Percentiles rank a stretch among this genome's conserved stretches.
These are phyloP conservation scores for Colletotrichum tanaceti DNA, from an alignment of 2,329 filamentous ascomycete genomes.

Conservation along the genomic window DNA sequence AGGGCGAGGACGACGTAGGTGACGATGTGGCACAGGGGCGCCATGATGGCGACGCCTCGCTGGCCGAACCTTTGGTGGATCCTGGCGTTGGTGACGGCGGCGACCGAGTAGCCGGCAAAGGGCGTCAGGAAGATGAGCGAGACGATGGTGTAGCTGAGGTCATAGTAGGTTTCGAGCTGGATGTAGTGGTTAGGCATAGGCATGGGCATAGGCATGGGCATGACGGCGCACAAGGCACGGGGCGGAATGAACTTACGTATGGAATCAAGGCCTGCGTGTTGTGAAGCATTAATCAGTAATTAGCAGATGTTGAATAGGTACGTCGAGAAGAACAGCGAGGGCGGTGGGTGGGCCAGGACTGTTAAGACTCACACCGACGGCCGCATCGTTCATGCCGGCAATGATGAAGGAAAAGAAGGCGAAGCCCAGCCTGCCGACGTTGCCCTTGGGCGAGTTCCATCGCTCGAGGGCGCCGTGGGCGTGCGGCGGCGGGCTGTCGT, in stretches of 20 bases:
- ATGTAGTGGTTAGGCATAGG: constrained; percentile 6
- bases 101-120: constrained; percentile 70
- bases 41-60: constrained; percentile 73
- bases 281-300: too few species aligned
- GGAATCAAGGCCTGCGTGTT: constrained; percentile 52
- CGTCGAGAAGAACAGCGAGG: too few species aligned
- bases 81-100: constrained; percentile 69
- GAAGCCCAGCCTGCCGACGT: constrained; percentile 49
- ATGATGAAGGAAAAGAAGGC: constrained; percentile 70
- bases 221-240: too few species aligned
- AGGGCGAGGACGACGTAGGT: constrained; percentile 70
- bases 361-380: constrained; percentile 67
- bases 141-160: constrained; percentile 68
- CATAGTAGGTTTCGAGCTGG: constrained; percentile 71
- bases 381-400: constrained; percentile 72
- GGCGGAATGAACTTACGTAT: constrained; percentile 46
- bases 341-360: accelerated
- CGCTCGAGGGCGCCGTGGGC: constrained; percentile 43
- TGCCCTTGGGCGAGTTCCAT: constrained; percentile 53
- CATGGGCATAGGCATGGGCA: too few species aligned
- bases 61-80: constrained; percentile 72
- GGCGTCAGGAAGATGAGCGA: constrained; percentile 74
- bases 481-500: constrained; percentile 13
- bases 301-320: neutral
- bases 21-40: constrained; percentile 69